These are phyloP conservation scores for Lactarius quietus DNA, from an alignment of 768 basidiomycete genomes.

Conservation along the genomic window DNA sequence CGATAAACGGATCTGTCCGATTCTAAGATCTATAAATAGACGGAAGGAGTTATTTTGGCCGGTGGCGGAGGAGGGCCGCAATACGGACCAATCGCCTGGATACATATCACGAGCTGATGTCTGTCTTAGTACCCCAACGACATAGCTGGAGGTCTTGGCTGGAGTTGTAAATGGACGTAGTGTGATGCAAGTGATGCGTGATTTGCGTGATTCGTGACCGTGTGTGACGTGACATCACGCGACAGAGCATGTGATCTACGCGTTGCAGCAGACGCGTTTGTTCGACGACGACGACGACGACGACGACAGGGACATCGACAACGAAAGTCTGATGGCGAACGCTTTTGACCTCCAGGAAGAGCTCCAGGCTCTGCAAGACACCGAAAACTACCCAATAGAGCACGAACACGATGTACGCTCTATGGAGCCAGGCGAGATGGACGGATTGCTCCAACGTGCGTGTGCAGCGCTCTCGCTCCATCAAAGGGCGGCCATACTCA, in stretches of 20 bases:
- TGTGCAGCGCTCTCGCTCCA: neutral
- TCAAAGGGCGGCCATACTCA: slow-evolving; percentile 2
- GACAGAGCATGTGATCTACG: slow-evolving; percentile 13
- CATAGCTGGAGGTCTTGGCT: too few relatives aligned
- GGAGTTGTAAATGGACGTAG: neutral
- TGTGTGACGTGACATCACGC: slow-evolving; percentile 9
- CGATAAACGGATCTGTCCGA: neutral
- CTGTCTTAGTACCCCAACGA: too few relatives aligned
- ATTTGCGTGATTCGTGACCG: too few relatives aligned
- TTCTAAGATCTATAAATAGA: too few relatives aligned
- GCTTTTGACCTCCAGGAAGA: slow-evolving; percentile 78
- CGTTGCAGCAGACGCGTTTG: too few relatives aligned
- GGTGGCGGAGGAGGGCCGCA: too few relatives aligned
- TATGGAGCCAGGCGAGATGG: slow-evolving; percentile 44
- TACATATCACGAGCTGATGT: too few relatives aligned
- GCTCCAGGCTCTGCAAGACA: slow-evolving; percentile 59
- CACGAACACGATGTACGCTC: slow-evolving; percentile 61
- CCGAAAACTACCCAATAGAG: slow-evolving; percentile 59
- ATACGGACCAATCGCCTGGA: too few relatives aligned
- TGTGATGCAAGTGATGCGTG: too few relatives aligned
- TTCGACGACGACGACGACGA: too few relatives aligned
- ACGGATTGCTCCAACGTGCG: slow-evolving; percentile 57
- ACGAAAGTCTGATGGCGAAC: slow-evolving; percentile 27
- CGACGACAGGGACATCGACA: neutral
- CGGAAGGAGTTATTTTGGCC: too few relatives aligned